Base-by-base conservation (phyloP, 139 green algal genomes). In the Tetraselmis chui region DNA sequence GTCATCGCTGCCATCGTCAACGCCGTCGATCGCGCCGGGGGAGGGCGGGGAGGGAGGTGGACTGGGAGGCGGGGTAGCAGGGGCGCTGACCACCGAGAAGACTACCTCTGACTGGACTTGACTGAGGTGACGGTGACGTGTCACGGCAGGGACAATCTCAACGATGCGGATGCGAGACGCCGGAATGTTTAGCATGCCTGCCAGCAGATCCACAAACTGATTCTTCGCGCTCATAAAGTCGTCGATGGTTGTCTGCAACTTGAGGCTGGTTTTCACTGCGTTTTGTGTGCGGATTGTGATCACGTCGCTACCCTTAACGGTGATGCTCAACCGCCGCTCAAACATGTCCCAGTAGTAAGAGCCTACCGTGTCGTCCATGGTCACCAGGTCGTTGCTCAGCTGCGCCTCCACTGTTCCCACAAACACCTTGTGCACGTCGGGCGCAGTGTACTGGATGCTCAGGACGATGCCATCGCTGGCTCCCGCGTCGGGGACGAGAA, bases 401-500 rank as follows among this genome's bases (percentile, higher is more conserved):
- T 76, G 26, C 31, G 76, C 29, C 32, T 83, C 29, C 22, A 31
- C 28, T 5, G 22, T 24, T 24, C 59, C 31, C n/a, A 77, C 31
- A 29, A 74, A 83, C 30, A 83, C 28, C 31, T 77, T 29, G 59
- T 83, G 79, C 26, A 83, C 32, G 26, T 83, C 79, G 2, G 79
- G 79, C 32, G 32, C 30, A n/a, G 27, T 28, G 31, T 83, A 83
- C 23, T 28, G 59, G 26, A 83, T 31, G 23, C 76, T 76, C 22
- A 83, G 26, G 27, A 83, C 29, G 2, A 83, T 59, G 75, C 79
- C 79, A 22, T n/a, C 27, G 30, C 2, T 18, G 25, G 30, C 31
- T 24, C 11, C 25, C 11, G 28, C 79, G 32, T 29, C 31, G 18
- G 28, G 27, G 76, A 83, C 32, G 25, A 59, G 31, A 2, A 83